phyloP scores from a whole-genome alignment of 1,139 yeast species.

The Yamadazyma membranifaciens region DNA sequence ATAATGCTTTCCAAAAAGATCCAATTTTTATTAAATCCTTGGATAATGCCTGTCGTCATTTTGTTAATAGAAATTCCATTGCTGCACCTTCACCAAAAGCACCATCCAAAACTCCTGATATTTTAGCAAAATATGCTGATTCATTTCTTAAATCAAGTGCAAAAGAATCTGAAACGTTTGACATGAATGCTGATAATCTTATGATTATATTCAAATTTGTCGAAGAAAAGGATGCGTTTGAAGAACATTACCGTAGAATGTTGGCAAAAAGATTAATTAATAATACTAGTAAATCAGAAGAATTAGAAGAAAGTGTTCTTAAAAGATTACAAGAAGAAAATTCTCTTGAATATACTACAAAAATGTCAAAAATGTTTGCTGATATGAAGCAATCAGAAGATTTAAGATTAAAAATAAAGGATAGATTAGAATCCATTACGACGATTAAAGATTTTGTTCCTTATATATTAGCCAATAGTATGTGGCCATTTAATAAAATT shows the following conservation, averaged over 20 bases:
- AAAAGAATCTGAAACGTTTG: constrained; percentile 65
- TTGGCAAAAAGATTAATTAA: constrained; percentile 87
- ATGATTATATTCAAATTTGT: constrained; percentile 86
- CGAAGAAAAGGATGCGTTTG: constrained; percentile 94
- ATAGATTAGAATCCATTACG: constrained; percentile 35
- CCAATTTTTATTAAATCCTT: constrained; percentile 82
- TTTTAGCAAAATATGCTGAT: constrained; percentile 88
- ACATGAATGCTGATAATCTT: constrained; percentile 79
- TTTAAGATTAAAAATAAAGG: constrained; percentile 65
- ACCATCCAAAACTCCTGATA: constrained; percentile 76
- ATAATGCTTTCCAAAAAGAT: constrained; percentile 68
- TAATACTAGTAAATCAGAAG: constrained; percentile 79
- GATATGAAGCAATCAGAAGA: constrained; percentile 89
- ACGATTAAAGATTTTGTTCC: constrained; percentile 68
- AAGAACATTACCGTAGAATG: constrained; percentile 85
- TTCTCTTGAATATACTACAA: constrained; percentile 89
- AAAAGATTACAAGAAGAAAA: constrained; percentile 87
- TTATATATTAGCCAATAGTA: constrained; percentile 77
- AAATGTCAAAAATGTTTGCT: constrained; percentile 94
- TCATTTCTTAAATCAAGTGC: constrained; percentile 72
- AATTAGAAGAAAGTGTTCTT: constrained; percentile 82
- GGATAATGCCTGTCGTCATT: constrained; percentile 83
- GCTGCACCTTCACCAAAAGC: constrained; percentile 57
- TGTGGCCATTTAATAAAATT: constrained; percentile 75
- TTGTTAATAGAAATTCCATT: constrained; percentile 78